Evolutionary conservation across 2,329 filamentous ascomycete genomes (phyloP).

Genomic region (Pyricularia pennisetigena): DNA sequence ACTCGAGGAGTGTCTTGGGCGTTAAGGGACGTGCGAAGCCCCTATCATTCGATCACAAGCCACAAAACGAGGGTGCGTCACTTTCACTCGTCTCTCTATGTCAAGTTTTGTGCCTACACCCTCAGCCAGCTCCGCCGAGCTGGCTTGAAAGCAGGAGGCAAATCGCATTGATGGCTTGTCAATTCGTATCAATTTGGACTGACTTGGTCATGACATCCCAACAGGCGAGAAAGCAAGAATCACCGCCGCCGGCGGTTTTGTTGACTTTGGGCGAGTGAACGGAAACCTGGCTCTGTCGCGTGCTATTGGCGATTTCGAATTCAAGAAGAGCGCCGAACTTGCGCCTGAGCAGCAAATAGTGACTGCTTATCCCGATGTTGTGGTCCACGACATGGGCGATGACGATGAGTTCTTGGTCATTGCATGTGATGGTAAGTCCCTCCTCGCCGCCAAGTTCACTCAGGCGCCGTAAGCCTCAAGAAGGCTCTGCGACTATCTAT

Average conservation of each 20-base stretch:
- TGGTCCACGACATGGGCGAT: constrained; percentile 77
- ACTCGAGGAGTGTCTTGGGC: constrained; percentile 88
- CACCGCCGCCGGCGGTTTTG: constrained; percentile 89
- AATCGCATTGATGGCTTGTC: not conserved
- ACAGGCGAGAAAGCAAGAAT: constrained; percentile 92
- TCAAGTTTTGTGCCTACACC: not conserved
- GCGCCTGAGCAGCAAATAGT: constrained; percentile 98
- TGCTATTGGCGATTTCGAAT: constrained; percentile 98
- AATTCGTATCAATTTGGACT: constrained; percentile 1
- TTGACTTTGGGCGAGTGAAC: constrained; percentile 97
- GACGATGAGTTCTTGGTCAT: constrained; percentile 95
- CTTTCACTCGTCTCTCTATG: not conserved
- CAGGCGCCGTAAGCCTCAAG: not conserved
- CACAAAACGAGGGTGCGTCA: constrained; percentile 80
- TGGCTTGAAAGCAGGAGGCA: not conserved
- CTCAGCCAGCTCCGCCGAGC: not conserved
- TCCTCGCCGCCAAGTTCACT: not conserved
- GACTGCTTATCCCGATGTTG: constrained; percentile 91
- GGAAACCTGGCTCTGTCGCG: constrained; percentile 94
- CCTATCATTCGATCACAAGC: constrained; percentile 98
- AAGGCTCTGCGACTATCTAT: not conserved
- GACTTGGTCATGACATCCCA: constrained; percentile 2
- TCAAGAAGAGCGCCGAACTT: constrained; percentile 97
- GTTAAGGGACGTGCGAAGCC: constrained; percentile 97
- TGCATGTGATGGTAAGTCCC: constrained; percentile 72